A percentile compares a stretch with the other conserved stretches of the same genome.
Conservation (phyloP, 2,329 filamentous ascomycete species). For the Colletotrichum endophyticum region DNA sequence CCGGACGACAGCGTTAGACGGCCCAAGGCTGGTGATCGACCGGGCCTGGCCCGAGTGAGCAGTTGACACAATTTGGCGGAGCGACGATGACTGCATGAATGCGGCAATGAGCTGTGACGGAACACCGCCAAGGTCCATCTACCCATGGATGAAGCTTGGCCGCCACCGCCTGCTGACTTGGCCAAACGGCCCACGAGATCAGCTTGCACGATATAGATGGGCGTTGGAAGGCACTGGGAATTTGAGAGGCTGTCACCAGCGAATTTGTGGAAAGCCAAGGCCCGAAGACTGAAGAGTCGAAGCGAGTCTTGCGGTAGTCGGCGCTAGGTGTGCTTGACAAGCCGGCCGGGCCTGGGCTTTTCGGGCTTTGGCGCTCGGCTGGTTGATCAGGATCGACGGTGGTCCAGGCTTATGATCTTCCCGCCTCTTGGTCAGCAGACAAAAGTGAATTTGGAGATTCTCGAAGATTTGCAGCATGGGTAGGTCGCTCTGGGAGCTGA, state of each 20-base stretch:
- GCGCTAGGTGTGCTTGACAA: neutral
- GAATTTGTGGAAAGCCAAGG: neutral
- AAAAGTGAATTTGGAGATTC: neutral
- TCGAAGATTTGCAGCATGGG: neutral
- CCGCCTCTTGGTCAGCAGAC: constrained; percentile 2
- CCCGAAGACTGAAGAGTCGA: neutral
- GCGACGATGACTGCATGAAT: neutral
- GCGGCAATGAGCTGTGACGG: neutral
- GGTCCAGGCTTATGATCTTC: constrained; percentile 1
- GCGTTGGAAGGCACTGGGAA: neutral
- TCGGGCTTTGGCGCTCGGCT: neutral
- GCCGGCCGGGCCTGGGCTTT: neutral
- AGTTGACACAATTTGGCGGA: neutral
- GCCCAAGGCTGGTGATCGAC: neutral
- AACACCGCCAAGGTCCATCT: neutral
- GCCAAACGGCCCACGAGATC: neutral
- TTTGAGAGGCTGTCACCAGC: neutral
- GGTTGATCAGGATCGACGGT: constrained; percentile 1
- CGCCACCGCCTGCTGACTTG: neutral
- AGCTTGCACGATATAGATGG: neutral
- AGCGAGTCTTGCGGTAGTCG: neutral
- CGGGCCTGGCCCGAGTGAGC: neutral
- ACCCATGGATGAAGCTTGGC: neutral
- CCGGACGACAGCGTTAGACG: neutral
- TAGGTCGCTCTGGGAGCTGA: neutral